Evolutionary conservation across 129 eudicot genomes (phyloP).

Genomic region (Calendula officinalis): DNA sequence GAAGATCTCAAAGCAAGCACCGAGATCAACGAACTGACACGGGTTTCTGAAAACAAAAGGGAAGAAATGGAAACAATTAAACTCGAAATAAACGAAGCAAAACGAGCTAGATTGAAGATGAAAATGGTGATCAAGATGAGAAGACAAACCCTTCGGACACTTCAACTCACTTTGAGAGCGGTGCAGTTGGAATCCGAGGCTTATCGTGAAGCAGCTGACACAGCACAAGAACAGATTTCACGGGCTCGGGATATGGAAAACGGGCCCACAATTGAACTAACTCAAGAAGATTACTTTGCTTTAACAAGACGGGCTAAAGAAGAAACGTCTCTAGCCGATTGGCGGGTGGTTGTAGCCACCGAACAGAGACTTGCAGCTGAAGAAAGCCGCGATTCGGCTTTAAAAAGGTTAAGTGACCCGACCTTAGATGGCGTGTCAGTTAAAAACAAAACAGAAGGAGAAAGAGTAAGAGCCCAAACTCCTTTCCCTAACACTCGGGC

Average conservation of each 20-base stretch:
- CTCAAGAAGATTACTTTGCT: conserved; percentile 48
- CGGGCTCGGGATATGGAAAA: conserved; percentile 4
- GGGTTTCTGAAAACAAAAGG: conserved; percentile 28
- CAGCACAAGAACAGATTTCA: conserved; percentile 38
- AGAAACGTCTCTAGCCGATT: conserved; percentile 46
- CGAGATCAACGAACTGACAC: conserved; percentile 37
- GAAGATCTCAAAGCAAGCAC: conserved; percentile 39
- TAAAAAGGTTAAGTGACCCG: conserved; percentile 32
- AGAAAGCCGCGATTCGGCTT: conserved; percentile 46
- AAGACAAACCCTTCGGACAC: conserved; percentile 47
- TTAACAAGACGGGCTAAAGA: conserved; percentile 48
- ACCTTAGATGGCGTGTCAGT: background rate
- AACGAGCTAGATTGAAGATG: conserved; percentile 35
- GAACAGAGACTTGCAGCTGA: conserved; percentile 62
- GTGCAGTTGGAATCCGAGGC: conserved; percentile 49
- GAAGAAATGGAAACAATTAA: conserved; percentile 50
- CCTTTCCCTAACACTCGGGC: conserved; percentile 24
- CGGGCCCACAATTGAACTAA: conserved; percentile 21
- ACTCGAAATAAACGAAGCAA: conserved; percentile 35
- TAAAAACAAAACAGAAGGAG: conserved; percentile 6
- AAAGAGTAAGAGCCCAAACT: conserved; percentile 14
- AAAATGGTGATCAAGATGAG: conserved; percentile 42
- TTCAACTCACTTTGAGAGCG: conserved; percentile 50
- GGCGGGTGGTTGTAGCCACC: conserved; percentile 47
- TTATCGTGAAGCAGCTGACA: conserved; percentile 42